Evolutionary conservation across 176 grass and related monocot species (phyloP), one percentile per base, ranked within the genome.

Genomic region (Paspalum vaginatum): DNA sequence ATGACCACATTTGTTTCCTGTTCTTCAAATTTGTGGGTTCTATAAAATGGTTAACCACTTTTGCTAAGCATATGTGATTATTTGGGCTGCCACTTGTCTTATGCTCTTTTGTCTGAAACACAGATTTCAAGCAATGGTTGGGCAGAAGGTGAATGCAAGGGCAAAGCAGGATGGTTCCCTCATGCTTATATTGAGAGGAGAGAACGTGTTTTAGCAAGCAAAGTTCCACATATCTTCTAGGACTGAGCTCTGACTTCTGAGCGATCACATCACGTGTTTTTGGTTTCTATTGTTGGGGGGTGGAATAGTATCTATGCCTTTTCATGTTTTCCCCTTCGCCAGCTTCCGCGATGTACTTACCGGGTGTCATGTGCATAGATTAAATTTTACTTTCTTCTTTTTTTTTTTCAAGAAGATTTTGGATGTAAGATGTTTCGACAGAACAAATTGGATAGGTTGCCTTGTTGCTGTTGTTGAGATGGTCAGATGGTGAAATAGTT

Each of bases 121-220:
- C 83, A 98, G 95, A 48, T 98, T 16, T 89, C 92, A 46, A 89
- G 65, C 70, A 94, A 93, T 74, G 95, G 95, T 51, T 98, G 95
- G 92, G 95, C 92, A 9, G 95, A 98, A 87, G 95, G 95, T 10
- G 95, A 98, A 65, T 98, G 95, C 84, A 98, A 89, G 71, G 95
- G 95, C 16, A 89, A 98, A 87, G 95, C 95, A 0, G 95, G 95
- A 70, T 98, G 95, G 95, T 98, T 98, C 74, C 95, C 95, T 39
- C 88, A 89, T 40, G 84, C 62, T 68, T 98, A 93, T 60, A 57
- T 94, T 1, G 88, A 95, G 79, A 93, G 80, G 74, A 80, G 81
- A 41, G 90, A 98, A 14, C 92, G 88, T 41, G 95, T 98, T 38
- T 72, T 91, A 17, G 95, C 92, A 37, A 93, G 88, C 86, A 98